phyloP scores from a whole-genome alignment of 176 grass and related monocot genomes.

The Zea mays region DNA sequence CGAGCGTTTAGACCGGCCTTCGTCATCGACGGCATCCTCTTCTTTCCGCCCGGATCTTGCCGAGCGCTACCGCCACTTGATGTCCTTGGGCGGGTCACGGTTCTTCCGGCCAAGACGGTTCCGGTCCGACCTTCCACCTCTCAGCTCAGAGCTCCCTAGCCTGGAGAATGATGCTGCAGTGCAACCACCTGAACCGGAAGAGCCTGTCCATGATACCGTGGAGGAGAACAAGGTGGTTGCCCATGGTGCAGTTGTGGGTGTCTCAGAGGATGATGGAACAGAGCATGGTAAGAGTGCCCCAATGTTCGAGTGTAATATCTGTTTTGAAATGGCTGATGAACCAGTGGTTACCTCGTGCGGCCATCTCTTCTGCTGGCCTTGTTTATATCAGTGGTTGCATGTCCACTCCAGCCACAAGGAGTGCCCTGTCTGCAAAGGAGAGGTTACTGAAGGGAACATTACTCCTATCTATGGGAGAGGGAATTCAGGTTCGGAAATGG shows the following conservation, averaged over 20 bases:
- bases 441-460: slow-evolving; percentile 76
- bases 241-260: slow-evolving; percentile 36
- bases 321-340: slow-evolving; percentile 85
- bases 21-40: slow-evolving; percentile 58
- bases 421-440: slow-evolving; percentile 97
- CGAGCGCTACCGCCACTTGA: slow-evolving; percentile 45
- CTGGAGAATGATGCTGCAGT: slow-evolving; percentile 29
- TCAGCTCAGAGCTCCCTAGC: slow-evolving; percentile 43
- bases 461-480: slow-evolving; percentile 95
- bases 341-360: slow-evolving; percentile 93
- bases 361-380: slow-evolving; percentile 99
- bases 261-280: slow-evolving; percentile 50
- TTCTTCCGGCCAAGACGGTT: slow-evolving; percentile 63
- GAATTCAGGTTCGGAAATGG: slow-evolving; percentile 43
- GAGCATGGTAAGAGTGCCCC: slow-evolving; percentile 51
- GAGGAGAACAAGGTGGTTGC: slow-evolving; percentile 52
- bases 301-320: slow-evolving; percentile 96
- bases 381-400: slow-evolving; percentile 94
- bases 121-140: slow-evolving; percentile 63
- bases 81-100: slow-evolving; percentile 42
- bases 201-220: slow-evolving; percentile 35
- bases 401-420: slow-evolving; percentile 83
- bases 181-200: slow-evolving; percentile 36
- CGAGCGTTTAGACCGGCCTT: slow-evolving; percentile 40
- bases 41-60: slow-evolving; percentile 44